Percentiles rank a stretch among this genome's conserved stretches.
Conservation (phyloP, 257 asterid species). For the Handroanthus guayacan region DNA sequence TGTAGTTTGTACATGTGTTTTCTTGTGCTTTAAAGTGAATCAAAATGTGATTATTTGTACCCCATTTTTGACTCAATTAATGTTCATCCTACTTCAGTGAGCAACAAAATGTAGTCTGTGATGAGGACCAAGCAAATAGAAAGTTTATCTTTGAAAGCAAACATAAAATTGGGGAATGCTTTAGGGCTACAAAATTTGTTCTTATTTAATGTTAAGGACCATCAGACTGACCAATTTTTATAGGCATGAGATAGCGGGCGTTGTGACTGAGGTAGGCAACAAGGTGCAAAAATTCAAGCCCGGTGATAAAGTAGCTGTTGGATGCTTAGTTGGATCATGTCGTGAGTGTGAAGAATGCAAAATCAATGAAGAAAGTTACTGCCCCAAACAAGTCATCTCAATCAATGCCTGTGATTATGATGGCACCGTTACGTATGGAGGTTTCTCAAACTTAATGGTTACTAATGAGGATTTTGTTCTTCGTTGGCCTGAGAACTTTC, state of each 20-base stretch:
- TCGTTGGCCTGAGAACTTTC: slow-evolving; percentile 48
- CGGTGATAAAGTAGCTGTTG: slow-evolving; percentile 63
- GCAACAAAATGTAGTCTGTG: background rate
- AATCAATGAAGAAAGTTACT: slow-evolving; percentile 45
- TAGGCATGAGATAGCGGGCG: slow-evolving; percentile 56
- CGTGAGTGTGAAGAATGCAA: slow-evolving; percentile 44
- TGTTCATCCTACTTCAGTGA: background rate
- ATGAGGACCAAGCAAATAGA: background rate
- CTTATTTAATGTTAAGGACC: background rate
- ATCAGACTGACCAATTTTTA: background rate
- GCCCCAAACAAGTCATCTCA: slow-evolving; percentile 39
- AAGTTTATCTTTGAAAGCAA: too few species aligned
- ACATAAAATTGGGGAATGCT: too few species aligned
- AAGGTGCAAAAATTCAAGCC: slow-evolving; percentile 46
- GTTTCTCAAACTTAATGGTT: slow-evolving; percentile 54
- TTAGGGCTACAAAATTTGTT: background rate
- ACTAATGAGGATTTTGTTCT: slow-evolving; percentile 43
- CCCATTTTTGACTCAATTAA: background rate
- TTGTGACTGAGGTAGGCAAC: slow-evolving; percentile 56
- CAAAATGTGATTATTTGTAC: background rate
- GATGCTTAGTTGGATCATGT: slow-evolving; percentile 57
- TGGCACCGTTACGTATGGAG: slow-evolving; percentile 54
- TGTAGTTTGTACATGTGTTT: background rate
- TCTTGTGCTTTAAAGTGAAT: background rate
- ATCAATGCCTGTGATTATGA: slow-evolving; percentile 33